A percentile compares a stretch with the other conserved stretches of the same genome.
phyloP scores from a whole-genome alignment of 768 basidiomycete species.

The Kwoniella botswanensis region DNA sequence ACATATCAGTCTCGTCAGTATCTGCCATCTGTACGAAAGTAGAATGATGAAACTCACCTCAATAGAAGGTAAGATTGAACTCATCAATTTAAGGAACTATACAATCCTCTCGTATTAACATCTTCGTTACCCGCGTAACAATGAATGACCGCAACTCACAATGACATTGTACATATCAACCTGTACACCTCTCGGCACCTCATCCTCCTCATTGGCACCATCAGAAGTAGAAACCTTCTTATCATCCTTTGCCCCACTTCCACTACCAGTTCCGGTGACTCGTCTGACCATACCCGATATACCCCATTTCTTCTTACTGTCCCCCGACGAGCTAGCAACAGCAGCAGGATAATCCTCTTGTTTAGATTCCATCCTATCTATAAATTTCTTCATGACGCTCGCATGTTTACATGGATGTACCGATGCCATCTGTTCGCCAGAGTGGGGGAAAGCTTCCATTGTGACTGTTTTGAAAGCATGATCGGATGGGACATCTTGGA shows the following conservation, averaged over 20 bases:
- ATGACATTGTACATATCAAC: slow-evolving; percentile 97
- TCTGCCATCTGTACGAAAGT: too few species aligned
- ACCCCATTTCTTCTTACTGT: slow-evolving; percentile 71
- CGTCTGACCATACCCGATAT: slow-evolving; percentile 68
- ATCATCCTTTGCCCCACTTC: slow-evolving; percentile 14
- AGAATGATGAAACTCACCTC: slow-evolving; percentile 67
- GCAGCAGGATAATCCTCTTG: slow-evolving; percentile 59
- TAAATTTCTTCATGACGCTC: slow-evolving; percentile 99
- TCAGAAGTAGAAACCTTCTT: slow-evolving; percentile 61
- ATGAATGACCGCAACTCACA: slow-evolving; percentile 35
- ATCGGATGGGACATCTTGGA: slow-evolving; percentile 96
- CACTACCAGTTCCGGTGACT: slow-evolving; percentile 63
- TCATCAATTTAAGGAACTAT: slow-evolving; percentile 96
- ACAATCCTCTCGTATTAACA: not conserved
- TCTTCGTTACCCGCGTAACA: slow-evolving; percentile 5
- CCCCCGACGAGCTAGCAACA: slow-evolving; percentile 26
- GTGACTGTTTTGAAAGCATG: slow-evolving; percentile 99
- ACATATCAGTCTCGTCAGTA: not conserved
- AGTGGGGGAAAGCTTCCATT: slow-evolving; percentile 97
- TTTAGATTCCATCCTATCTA: slow-evolving; percentile 88
- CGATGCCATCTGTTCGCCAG: slow-evolving; percentile 75
- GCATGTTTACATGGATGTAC: slow-evolving; percentile 99
- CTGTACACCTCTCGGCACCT: slow-evolving; percentile 70
- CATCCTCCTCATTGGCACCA: slow-evolving; percentile 65
- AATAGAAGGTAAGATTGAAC: slow-evolving; percentile 96